Conservation (phyloP, 805 yeast genomes). For the Yamadazyma paraphyllophila region DNA sequence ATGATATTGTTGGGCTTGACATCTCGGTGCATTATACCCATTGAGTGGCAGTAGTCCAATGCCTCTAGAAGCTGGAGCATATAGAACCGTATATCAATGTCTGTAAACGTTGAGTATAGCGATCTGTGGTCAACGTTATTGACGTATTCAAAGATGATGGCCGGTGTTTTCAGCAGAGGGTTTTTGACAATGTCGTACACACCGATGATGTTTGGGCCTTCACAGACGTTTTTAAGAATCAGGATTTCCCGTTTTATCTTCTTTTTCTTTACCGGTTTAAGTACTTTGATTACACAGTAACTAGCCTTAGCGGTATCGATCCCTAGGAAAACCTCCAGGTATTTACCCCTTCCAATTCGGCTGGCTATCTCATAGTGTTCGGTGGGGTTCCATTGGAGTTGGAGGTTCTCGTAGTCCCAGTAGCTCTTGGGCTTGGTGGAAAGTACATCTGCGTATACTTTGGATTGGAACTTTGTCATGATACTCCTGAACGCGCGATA, state of each 20-base stretch:
- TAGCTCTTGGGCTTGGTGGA: constrained; percentile 71
- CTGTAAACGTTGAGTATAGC: constrained; percentile 75
- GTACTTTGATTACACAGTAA: constrained; percentile 79
- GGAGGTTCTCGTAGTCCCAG: constrained; percentile 78
- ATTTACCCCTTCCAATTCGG: constrained; percentile 89
- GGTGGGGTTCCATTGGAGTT: constrained; percentile 80
- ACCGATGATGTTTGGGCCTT: constrained; percentile 78
- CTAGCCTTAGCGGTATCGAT: constrained; percentile 59
- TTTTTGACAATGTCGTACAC: constrained; percentile 86
- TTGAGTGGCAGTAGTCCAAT: constrained; percentile 83
- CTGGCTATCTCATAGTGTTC: constrained; percentile 78
- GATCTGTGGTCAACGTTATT: constrained; percentile 84
- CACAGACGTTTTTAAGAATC: constrained; percentile 77
- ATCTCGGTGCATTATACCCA: constrained; percentile 94
- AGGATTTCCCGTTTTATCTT: constrained; percentile 89
- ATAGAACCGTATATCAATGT: constrained; percentile 75
- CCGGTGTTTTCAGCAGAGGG: constrained; percentile 81
- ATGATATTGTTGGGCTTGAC: constrained; percentile 92
- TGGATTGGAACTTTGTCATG: constrained; percentile 32
- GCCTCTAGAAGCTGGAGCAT: constrained; percentile 81
- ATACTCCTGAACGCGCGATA: no score
- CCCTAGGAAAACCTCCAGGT: constrained; percentile 91
- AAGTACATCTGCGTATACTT: constrained; percentile 81
- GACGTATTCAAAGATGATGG: constrained; percentile 80
- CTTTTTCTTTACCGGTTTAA: constrained; percentile 90